Conservation (phyloP, 2,329 filamentous ascomycete species). For the Fulvia fulva region DNA sequence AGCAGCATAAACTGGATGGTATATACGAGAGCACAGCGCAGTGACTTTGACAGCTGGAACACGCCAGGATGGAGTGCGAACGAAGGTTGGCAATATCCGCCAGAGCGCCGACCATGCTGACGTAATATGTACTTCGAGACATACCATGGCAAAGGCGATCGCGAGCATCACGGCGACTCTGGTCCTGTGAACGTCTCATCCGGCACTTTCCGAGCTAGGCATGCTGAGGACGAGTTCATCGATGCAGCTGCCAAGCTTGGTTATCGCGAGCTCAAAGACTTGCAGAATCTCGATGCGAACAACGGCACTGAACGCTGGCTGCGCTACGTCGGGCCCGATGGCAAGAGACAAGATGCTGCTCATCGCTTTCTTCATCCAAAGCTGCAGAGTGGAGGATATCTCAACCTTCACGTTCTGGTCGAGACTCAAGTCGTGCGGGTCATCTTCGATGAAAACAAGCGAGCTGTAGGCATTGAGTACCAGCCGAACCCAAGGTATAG, state of each 20-base stretch:
- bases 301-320: conserved; percentile 43
- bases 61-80: conserved; percentile 50
- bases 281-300: conserved; percentile 49
- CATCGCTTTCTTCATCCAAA: conserved; percentile 53
- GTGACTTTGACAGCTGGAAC: conserved; percentile 52
- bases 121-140: conserved; percentile 46
- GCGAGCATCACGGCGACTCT: conserved; percentile 48
- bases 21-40: conserved; percentile 44
- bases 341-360: conserved; percentile 57
- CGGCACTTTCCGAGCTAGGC: conserved; percentile 41
- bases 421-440: conserved; percentile 52
- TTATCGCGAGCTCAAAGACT: conserved; percentile 50
- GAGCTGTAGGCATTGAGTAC: conserved; percentile 57
- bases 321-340: conserved; percentile 50
- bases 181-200: conserved; percentile 56
- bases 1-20: conserved; percentile 39
- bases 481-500: conserved; percentile 37
- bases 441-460: conserved; percentile 32
- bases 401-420: conserved; percentile 57
- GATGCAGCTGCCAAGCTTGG: conserved; percentile 47
- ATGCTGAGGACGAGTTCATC: conserved; percentile 49
- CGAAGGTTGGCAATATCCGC: conserved; percentile 39
- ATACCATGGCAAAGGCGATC: conserved; percentile 47
- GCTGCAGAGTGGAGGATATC: conserved; percentile 47
- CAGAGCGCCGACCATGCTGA: not conserved